Conservation (phyloP, 192 early-diverging fungal genomes). For the Backusella luteola region DNA sequence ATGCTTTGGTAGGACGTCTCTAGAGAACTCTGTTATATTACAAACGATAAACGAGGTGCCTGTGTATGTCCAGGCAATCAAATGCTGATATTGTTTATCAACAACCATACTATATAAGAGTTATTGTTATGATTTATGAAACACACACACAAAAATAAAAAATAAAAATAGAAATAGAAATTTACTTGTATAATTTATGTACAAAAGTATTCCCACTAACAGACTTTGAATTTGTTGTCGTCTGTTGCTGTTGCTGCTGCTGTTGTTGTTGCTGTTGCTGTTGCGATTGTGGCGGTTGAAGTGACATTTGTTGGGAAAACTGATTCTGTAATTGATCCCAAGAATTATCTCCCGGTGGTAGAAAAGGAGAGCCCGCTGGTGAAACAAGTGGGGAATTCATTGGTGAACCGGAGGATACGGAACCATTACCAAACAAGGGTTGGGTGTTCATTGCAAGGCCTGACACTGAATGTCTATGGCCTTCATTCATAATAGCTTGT, state of each 20-base stretch:
- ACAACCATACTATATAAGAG: conserved; percentile 69
- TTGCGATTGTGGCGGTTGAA: conserved; percentile 11
- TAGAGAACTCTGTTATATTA: conserved; percentile 86
- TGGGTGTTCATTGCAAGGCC: conserved; percentile 9
- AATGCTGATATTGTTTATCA: conserved; percentile 82
- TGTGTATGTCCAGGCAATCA: conserved; percentile 86
- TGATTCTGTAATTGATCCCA: conserved; percentile 25
- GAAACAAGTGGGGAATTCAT: conserved; percentile 21
- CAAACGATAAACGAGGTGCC: conserved; percentile 89
- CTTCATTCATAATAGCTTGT: background rate
- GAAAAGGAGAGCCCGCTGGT: background rate
- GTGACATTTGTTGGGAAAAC: conserved; percentile 24
- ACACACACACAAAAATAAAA: background rate
- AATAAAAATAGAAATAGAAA: background rate
- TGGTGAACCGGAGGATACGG: conserved; percentile 19
- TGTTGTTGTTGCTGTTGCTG: background rate
- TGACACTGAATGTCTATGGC: background rate
- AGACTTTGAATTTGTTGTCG: background rate
- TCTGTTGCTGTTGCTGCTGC: background rate
- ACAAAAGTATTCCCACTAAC: conserved; percentile 46
- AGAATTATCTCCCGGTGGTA: conserved; percentile 11
- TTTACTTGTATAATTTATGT: conserved; percentile 52
- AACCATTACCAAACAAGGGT: background rate
- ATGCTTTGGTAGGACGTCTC: conserved; percentile 86
- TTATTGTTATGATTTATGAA: background rate